Evolutionary conservation across 441 rosid genomes (phyloP).

Genomic region (Croton setiger): DNA sequence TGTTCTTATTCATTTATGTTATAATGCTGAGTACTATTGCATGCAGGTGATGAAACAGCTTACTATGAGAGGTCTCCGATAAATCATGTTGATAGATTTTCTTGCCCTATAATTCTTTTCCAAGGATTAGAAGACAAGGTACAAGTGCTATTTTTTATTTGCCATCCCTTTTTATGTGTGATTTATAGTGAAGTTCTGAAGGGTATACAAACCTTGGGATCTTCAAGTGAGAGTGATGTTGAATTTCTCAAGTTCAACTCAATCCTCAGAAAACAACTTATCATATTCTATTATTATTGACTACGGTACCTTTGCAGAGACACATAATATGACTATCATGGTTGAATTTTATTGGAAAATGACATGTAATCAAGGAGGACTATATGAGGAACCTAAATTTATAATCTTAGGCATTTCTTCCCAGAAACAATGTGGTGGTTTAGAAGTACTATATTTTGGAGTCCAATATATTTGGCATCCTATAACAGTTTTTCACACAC

Average conservation of each 20-base stretch:
- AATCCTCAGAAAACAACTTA: background rate
- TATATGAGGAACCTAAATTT: background rate
- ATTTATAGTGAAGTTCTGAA: background rate
- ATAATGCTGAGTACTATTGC: constrained; percentile 19
- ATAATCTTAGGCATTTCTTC: background rate
- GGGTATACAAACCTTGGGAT: background rate
- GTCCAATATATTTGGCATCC: too few relatives aligned
- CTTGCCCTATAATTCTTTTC: constrained; percentile 89
- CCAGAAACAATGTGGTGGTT: background rate
- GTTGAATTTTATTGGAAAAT: background rate
- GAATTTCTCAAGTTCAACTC: background rate
- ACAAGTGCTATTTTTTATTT: constrained; percentile 4
- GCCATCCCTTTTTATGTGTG: background rate
- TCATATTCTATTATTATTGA: too few relatives aligned
- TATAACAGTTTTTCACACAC: too few relatives aligned
- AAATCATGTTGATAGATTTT: constrained; percentile 70
- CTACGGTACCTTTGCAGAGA: background rate
- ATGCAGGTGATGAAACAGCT: constrained; percentile 61
- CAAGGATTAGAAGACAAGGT: constrained; percentile 97
- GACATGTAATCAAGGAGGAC: background rate
- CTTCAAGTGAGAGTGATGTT: background rate
- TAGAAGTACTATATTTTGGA: too few relatives aligned
- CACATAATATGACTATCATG: background rate
- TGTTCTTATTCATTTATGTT: background rate
- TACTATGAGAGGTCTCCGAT: constrained; percentile 76